phyloP scores from a whole-genome alignment of 805 yeast species.

The Teunomyces panamensis region DNA sequence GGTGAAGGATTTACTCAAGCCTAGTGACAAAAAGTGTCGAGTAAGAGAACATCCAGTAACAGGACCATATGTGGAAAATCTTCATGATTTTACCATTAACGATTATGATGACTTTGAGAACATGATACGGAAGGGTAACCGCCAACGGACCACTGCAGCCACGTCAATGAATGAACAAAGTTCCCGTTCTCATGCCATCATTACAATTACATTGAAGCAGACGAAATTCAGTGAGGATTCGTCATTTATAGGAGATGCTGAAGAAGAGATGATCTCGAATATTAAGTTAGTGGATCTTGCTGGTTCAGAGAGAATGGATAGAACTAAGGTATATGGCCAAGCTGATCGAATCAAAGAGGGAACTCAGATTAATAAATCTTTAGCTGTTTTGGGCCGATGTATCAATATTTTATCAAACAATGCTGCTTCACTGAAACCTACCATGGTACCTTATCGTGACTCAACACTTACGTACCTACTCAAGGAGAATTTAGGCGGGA shows the following conservation, averaged over 20 bases:
- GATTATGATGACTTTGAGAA: constrained; percentile 47
- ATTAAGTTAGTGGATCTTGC: constrained; percentile 77
- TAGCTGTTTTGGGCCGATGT: constrained; percentile 76
- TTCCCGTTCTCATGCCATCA: constrained; percentile 79
- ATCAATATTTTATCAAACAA: constrained; percentile 48
- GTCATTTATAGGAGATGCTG: constrained; percentile 33
- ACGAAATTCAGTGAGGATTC: constrained; percentile 36
- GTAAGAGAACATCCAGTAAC: constrained; percentile 64
- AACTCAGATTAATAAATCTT: constrained; percentile 69
- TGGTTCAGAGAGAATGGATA: constrained; percentile 70
- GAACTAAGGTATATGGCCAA: constrained; percentile 59
- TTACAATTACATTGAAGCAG: constrained; percentile 61
- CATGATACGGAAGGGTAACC: constrained; percentile 50
- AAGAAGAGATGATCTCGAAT: constrained; percentile 53
- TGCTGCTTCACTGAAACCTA: constrained; percentile 18
- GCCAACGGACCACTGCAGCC: constrained; percentile 62
- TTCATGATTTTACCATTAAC: constrained; percentile 51
- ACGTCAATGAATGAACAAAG: constrained; percentile 72
- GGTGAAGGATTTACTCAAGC: constrained; percentile 58
- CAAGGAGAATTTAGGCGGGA: constrained; percentile 77
- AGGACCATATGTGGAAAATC: constrained; percentile 72
- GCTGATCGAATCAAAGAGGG: constrained; percentile 67
- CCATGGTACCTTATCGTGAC: constrained; percentile 68
- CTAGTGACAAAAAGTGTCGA: constrained; percentile 30
- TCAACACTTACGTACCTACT: constrained; percentile 72